Conservation (phyloP, 2,329 filamentous ascomycete species). For the Metarhizium album region DNA sequence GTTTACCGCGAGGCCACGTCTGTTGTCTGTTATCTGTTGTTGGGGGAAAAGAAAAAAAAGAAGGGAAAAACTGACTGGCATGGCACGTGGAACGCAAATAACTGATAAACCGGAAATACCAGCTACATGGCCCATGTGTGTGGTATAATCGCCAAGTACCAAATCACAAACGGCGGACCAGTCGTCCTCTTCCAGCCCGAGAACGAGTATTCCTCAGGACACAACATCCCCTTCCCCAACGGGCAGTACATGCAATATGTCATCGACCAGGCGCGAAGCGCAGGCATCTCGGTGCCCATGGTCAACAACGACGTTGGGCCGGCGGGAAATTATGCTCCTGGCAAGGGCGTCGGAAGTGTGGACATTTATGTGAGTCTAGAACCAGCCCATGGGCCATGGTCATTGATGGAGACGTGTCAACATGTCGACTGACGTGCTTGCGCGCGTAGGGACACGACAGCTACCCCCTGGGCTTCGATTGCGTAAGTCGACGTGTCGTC, state of each 20-base stretch:
- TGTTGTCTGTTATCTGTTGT: too few species aligned
- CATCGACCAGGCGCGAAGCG: conserved; percentile 53
- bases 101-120: neutral
- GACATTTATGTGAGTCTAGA: conserved; percentile 43
- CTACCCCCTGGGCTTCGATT: conserved; percentile 35
- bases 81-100: neutral
- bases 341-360: conserved; percentile 38
- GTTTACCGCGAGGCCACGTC: neutral
- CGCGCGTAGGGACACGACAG: conserved; percentile 19
- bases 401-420: neutral
- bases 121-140: conserved; percentile 53
- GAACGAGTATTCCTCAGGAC: conserved; percentile 60
- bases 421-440: conserved; percentile 7
- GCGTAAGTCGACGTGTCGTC: conserved; percentile 19
- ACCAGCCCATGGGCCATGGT: neutral
- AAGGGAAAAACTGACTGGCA: too few species aligned
- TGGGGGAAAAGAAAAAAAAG: too few species aligned
- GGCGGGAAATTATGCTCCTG: conserved; percentile 52
- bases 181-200: conserved; percentile 72
- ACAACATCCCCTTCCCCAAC: conserved; percentile 48
- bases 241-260: conserved; percentile 60
- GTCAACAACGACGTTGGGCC: conserved; percentile 64
- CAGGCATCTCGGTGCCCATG: conserved; percentile 62
- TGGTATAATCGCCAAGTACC: conserved; percentile 57
- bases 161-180: conserved; percentile 75